Evolutionary conservation across 768 basidiomycete genomes (phyloP).

Genomic region (Ramaria sp.): DNA sequence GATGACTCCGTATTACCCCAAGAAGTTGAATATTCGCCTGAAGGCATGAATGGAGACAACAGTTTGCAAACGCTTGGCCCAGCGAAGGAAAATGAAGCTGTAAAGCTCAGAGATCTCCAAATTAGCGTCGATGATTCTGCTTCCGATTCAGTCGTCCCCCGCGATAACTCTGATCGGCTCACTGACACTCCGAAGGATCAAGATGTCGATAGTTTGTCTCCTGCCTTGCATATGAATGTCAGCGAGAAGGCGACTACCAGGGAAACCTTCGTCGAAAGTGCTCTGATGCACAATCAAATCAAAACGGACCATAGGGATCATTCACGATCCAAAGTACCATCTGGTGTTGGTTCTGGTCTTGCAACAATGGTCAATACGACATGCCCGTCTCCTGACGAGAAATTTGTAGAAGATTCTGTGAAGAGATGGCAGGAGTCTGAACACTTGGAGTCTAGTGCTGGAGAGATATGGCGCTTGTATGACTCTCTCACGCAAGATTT

Average conservation of each 20-base stretch:
- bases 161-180: conserved; percentile 11
- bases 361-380: conserved; percentile 17
- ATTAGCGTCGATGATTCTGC: conserved; percentile 49
- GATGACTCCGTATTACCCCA: not conserved
- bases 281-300: not conserved
- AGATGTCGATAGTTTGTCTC: not conserved
- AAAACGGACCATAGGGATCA: not conserved
- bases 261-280: not conserved
- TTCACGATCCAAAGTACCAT: not conserved
- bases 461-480: conserved; percentile 86
- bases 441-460: conserved; percentile 43
- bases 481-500: conserved; percentile 85
- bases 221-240: not conserved
- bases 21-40: conserved; percentile 59
- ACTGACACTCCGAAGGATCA: conserved; percentile 10
- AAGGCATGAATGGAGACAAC: conserved; percentile 48
- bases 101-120: conserved; percentile 71
- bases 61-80: conserved; percentile 87
- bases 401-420: conserved; percentile 39
- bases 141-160: conserved; percentile 2
- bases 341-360: not conserved
- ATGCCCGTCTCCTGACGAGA: conserved; percentile 16
- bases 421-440: conserved; percentile 51
- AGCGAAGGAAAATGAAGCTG: conserved; percentile 72
- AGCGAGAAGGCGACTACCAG: not conserved